Percentiles rank a stretch among this genome's conserved stretches.
Evolutionary conservation across 2,329 filamentous ascomycete species (phyloP).

Genomic region (Stachybotrys echinatus): DNA sequence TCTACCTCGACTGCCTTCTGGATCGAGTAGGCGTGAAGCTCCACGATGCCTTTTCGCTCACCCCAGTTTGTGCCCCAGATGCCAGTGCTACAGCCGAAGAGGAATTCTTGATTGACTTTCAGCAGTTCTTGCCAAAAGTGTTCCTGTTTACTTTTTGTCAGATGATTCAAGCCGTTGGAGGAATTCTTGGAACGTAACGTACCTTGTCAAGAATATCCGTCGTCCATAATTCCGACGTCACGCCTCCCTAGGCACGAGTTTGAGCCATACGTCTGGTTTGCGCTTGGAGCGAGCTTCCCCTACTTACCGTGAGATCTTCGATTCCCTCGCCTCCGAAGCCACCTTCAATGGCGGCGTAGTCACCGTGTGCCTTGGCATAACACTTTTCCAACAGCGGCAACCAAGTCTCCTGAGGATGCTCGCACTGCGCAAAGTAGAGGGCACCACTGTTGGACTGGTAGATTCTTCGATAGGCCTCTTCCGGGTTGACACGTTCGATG

Average conservation of each 20-base stretch:
- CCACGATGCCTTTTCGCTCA: conserved; percentile 51
- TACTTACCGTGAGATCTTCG: conserved; percentile 44
- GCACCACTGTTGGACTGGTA: conserved; percentile 72
- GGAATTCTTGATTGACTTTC: conserved; percentile 72
- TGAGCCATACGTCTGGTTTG: no score
- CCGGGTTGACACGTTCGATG: conserved; percentile 43
- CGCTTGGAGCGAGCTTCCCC: no score
- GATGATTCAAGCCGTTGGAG: no score
- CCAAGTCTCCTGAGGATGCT: conserved; percentile 74
- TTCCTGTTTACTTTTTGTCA: conserved; percentile 15
- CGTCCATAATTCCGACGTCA: conserved; percentile 60
- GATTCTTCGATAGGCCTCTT: conserved; percentile 59
- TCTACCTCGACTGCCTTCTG: conserved; percentile 53
- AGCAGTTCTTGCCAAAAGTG: conserved; percentile 71
- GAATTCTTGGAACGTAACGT: conserved; percentile 16
- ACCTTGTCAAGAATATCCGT: conserved; percentile 70
- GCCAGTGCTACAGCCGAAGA: conserved; percentile 57
- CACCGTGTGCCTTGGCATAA: conserved; percentile 75
- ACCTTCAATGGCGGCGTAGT: conserved; percentile 70
- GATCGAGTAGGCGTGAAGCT: conserved; percentile 57
- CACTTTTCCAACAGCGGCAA: conserved; percentile 74
- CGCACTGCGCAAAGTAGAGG: conserved; percentile 72
- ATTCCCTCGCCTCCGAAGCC: conserved; percentile 60
- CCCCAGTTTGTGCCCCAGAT: conserved; percentile 22
- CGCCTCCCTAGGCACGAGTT: conserved; percentile 40